phyloP scores from a whole-genome alignment of 1,284 basidiomycete genomes.

The Ceratobasidium sp. region DNA sequence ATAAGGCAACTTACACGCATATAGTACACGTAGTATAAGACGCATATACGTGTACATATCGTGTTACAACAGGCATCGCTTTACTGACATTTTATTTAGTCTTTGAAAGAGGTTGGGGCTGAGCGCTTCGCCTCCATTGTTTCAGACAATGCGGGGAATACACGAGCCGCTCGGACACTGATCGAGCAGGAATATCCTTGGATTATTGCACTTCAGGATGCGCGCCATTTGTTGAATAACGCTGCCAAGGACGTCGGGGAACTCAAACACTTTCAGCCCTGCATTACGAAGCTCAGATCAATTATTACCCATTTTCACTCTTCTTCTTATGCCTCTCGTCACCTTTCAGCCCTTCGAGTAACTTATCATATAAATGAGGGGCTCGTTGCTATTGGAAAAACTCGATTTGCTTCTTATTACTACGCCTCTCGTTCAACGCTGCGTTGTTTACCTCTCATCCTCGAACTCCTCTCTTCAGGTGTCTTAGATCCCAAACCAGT shows the following conservation, averaged over 20 bases:
- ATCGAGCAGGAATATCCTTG: constrained; percentile 48
- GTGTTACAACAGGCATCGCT: no score
- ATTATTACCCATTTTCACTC: constrained; percentile 50
- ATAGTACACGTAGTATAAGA: no score
- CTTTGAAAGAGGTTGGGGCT: constrained; percentile 49
- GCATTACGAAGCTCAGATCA: constrained; percentile 48
- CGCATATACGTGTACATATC: no score
- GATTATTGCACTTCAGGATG: constrained; percentile 52
- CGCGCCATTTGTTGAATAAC: constrained; percentile 52
- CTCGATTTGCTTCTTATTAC: constrained; percentile 51
- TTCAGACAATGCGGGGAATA: constrained; percentile 56
- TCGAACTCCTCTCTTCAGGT: constrained; percentile 8
- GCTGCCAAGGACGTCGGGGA: constrained; percentile 52
- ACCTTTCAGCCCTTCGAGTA: constrained; percentile 47
- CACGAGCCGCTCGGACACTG: constrained; percentile 48
- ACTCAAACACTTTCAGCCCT: constrained; percentile 49
- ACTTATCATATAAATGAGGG: constrained; percentile 47
- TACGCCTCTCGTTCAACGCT: constrained; percentile 18
- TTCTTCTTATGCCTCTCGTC: constrained; percentile 49
- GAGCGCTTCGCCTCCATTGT: constrained; percentile 49
- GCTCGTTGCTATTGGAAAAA: constrained; percentile 52
- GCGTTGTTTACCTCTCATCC: constrained; percentile 11
- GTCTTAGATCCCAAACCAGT: constrained; percentile 19
- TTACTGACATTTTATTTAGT: constrained; percentile 46
- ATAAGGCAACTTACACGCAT: no score